Base-by-base conservation (phyloP, 2,329 filamentous ascomycete genomes). In the Arthrocladium fulminans region DNA sequence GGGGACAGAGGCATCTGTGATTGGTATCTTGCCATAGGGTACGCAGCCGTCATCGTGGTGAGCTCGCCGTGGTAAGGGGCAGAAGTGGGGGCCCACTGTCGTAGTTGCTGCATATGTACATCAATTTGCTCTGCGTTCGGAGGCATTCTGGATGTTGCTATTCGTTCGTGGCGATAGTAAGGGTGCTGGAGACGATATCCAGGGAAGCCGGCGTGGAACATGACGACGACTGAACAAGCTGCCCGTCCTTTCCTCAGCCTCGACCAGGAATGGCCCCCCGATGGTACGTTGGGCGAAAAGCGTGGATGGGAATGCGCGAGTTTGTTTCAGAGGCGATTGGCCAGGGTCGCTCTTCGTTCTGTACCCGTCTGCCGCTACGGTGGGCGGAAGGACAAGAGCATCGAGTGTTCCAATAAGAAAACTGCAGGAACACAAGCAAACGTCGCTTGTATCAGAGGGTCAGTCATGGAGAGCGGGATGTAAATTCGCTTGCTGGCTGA, bases 101-200 rank as follows among this genome's bases (percentile, higher is more conserved):
- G 50, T 37, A 57, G 38, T 29, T 58, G 54, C 27, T 53, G 53
- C 53, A 57, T 56, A 43, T 57, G 54, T 48, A 54, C 48, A 40
- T 57, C 54, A 23, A 54, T 53, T 27, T 58, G 53, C 24, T 55
- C 50, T 17, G 50, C 38, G 20, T 51, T 51, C 17, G 51, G 48
- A 15, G 44, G 34, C 34, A 39, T 39, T 10, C 20, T 39, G 3
- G n/a, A 17, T 17, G 10, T n/a, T 13, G 23, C 20, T 3, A 19
- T n/a, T n/a, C 8, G 19, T 12, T 29, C 32, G 13, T 5, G 15
- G 23, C 29, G 15, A 15, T 47, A 47, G 44, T 27, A 27, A 8
- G 44, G 22, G 12, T 38, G 2, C 4, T 27, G 44, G 15, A 10
- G 10, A 15, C 20, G 17, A 4, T 4, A 22, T 27, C 17, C 22